Percentiles rank a stretch among this genome's conserved stretches.
phyloP scores from a whole-genome alignment of 805 yeast genomes.

The Cyberlindnera mycetangii region DNA sequence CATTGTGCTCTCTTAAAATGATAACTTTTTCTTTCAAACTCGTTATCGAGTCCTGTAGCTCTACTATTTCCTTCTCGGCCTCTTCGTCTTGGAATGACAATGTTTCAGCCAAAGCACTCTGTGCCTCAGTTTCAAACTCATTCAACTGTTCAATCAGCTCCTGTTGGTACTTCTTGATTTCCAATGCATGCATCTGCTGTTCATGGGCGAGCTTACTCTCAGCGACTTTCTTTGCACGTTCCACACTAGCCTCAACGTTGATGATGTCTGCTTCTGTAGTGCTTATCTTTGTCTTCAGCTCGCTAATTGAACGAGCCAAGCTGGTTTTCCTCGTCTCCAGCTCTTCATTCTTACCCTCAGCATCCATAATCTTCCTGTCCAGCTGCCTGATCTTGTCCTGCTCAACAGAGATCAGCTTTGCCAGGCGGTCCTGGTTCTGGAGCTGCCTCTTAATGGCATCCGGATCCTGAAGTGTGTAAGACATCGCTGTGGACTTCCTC shows the following conservation, averaged over 20 bases:
- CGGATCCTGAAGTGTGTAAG: constrained; percentile 14
- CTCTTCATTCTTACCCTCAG: constrained; percentile 7
- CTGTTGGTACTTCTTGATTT: constrained; percentile 31
- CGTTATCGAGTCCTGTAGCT: constrained; percentile 17
- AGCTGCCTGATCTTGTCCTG: constrained; percentile 12
- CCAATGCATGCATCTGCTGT: constrained; percentile 16
- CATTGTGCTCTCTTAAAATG: constrained; percentile 5
- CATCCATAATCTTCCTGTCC: constrained; percentile 11
- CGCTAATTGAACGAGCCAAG: constrained; percentile 4
- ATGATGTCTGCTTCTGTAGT: constrained; percentile 17
- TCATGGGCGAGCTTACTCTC: constrained; percentile 11
- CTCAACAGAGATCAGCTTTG: constrained; percentile 12
- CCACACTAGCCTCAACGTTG: constrained; percentile 15
- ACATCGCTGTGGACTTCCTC: not conserved
- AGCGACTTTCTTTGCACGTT: constrained; percentile 1
- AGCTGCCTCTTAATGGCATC: constrained; percentile 16
- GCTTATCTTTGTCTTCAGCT: constrained; percentile 15
- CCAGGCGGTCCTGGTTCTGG: constrained; percentile 10
- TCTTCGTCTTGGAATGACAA: constrained; percentile 18
- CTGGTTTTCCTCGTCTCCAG: constrained; percentile 2
- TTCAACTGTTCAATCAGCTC: constrained; percentile 30
- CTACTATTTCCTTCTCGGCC: constrained; percentile 16
- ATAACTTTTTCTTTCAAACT: constrained; percentile 5
- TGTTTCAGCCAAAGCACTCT: constrained; percentile 32
- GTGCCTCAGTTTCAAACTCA: constrained; percentile 29